Conservation (phyloP, 352 stramenopile genomes). For the Pythium dissimile region DNA sequence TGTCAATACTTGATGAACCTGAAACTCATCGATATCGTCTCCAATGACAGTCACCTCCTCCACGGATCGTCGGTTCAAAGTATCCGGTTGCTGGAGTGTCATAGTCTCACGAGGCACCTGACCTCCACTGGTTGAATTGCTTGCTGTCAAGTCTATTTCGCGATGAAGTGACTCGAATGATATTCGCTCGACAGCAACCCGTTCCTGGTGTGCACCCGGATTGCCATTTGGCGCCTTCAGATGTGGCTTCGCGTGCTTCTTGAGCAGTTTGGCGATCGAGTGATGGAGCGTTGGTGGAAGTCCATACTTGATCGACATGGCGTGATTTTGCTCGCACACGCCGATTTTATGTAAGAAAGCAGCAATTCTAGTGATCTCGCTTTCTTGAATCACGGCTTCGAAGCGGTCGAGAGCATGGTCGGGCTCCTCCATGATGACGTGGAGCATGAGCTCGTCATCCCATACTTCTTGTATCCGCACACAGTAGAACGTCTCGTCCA, state of each 20-base stretch:
- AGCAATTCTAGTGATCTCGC: constrained; percentile 31
- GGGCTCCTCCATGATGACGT: constrained; percentile 52
- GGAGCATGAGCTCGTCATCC: constrained; percentile 59
- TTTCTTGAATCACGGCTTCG: constrained; percentile 28
- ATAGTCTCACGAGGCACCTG: background rate
- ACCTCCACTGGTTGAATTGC: too few species aligned
- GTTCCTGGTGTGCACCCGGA: background rate
- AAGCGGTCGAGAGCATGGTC: constrained; percentile 35
- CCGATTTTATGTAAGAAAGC: constrained; percentile 25
- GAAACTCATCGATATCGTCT: background rate
- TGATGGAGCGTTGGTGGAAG: constrained; percentile 24
- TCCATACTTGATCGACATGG: constrained; percentile 23
- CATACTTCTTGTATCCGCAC: constrained; percentile 56
- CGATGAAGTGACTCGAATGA: constrained; percentile 9
- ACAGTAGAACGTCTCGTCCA: constrained; percentile 49
- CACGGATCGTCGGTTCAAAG: background rate
- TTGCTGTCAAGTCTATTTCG: background rate
- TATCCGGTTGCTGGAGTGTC: background rate
- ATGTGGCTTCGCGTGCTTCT: constrained; percentile 17
- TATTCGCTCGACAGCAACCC: constrained; percentile 1
- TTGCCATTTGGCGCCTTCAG: background rate
- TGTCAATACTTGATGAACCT: background rate
- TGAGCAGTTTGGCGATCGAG: constrained; percentile 26
- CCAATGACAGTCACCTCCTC: background rate
- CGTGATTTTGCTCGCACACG: constrained; percentile 18